phyloP scores from a whole-genome alignment of 805 yeast genomes.

The Brettanomyces nanus region DNA sequence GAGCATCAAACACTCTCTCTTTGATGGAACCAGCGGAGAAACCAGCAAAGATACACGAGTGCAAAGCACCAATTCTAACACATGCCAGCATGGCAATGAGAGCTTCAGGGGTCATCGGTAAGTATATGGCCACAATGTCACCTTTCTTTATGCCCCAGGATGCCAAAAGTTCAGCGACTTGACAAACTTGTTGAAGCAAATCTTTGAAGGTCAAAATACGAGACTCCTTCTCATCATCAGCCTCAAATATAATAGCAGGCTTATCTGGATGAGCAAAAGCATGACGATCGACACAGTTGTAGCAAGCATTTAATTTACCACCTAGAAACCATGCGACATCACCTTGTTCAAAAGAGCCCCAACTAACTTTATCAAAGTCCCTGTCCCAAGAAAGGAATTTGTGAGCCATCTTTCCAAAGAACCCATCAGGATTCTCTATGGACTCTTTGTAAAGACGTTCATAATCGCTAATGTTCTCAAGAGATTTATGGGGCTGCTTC shows the following conservation, averaged over 20 bases:
- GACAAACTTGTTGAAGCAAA: slow-evolving; percentile 73
- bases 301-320: slow-evolving; percentile 88
- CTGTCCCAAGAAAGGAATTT: slow-evolving; percentile 73
- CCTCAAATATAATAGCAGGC: slow-evolving; percentile 82
- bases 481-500: slow-evolving; percentile 53
- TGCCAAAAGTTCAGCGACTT: slow-evolving; percentile 75
- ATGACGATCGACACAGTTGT: slow-evolving; percentile 93
- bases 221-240: slow-evolving; percentile 77
- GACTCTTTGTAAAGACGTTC: slow-evolving; percentile 62
- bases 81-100: slow-evolving; percentile 90
- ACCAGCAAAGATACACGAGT: slow-evolving; percentile 95
- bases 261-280: slow-evolving; percentile 83
- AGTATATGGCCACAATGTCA: slow-evolving; percentile 91
- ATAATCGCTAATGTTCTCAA: slow-evolving; percentile 61
- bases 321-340: slow-evolving; percentile 91
- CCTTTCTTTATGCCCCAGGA: slow-evolving; percentile 88
- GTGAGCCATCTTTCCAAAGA: slow-evolving; percentile 72
- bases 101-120: slow-evolving; percentile 98
- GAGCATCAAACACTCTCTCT: slow-evolving; percentile 87
- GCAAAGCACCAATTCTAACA: slow-evolving; percentile 90
- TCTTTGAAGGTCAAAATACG: slow-evolving; percentile 77
- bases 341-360: slow-evolving; percentile 63
- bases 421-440: slow-evolving; percentile 67
- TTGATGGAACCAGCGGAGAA: slow-evolving; percentile 87
- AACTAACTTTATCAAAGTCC: slow-evolving; percentile 56